A percentile compares a stretch with the other conserved stretches of the same genome.
These are phyloP conservation scores for Arabis alpina DNA, from an alignment of 345 rosid genomes.

Conservation along the genomic window DNA sequence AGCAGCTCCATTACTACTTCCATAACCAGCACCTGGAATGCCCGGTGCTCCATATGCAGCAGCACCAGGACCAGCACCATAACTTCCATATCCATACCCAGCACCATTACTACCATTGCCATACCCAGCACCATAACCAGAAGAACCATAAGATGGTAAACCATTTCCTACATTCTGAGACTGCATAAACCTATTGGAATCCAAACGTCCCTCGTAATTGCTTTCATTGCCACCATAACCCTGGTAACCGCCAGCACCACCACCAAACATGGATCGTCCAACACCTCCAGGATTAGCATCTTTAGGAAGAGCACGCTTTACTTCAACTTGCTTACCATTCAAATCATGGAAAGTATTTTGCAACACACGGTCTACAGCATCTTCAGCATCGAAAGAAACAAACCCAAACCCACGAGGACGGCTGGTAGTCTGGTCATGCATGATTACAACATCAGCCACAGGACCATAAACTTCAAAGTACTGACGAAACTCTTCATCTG, in stretches of 20 bases:
- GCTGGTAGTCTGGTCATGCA: slow-evolving; percentile 90
- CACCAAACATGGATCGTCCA: slow-evolving; percentile 67
- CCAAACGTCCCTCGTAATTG: slow-evolving; percentile 74
- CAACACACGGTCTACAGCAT: slow-evolving; percentile 85
- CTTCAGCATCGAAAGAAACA: slow-evolving; percentile 86
- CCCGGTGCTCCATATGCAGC: slow-evolving; percentile 42
- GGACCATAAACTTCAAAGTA: slow-evolving; percentile 84
- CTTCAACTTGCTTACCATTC: slow-evolving; percentile 93
- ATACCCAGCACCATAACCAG: slow-evolving; percentile 73
- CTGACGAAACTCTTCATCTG: slow-evolving; percentile 85
- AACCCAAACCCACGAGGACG: slow-evolving; percentile 98
- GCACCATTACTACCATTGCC: slow-evolving; percentile 75
- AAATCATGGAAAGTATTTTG: slow-evolving; percentile 86
- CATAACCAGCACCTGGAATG: slow-evolving; percentile 34
- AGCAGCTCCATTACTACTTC: slow-evolving; percentile 29
- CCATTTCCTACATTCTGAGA: slow-evolving; percentile 64
- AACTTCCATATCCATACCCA: slow-evolving; percentile 77
- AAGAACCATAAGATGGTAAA: slow-evolving; percentile 76
- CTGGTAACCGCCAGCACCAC: slow-evolving; percentile 71
- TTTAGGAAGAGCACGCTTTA: slow-evolving; percentile 90
- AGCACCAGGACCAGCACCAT: slow-evolving; percentile 68
- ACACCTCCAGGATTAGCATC: slow-evolving; percentile 91
- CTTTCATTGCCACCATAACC: slow-evolving; percentile 62
- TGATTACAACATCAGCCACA: slow-evolving; percentile 85
- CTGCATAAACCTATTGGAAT: slow-evolving; percentile 76